Percentiles rank a stretch among this genome's conserved stretches.
Conservation (phyloP, 73 alveolate genomes). For the Paramecium sexaurelia region DNA sequence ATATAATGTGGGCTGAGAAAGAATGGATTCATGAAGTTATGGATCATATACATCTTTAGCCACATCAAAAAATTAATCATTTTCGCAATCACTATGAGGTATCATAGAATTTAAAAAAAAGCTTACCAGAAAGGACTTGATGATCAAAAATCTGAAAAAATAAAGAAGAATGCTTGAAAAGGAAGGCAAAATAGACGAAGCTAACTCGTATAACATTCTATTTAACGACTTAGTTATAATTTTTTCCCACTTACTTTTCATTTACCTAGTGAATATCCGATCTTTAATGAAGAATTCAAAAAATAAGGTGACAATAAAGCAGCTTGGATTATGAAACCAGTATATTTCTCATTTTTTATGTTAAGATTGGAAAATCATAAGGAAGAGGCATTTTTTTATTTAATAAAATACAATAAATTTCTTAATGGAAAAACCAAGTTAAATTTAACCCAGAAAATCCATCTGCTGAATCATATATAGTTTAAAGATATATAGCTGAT, state of each 20-base stretch:
- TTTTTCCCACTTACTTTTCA: constrained; percentile 97
- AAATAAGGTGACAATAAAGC: constrained; percentile 85
- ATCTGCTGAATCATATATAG: constrained; percentile 72
- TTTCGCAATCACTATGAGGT: constrained; percentile 96
- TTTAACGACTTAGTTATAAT: constrained; percentile 67
- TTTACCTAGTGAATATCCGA: constrained; percentile 98
- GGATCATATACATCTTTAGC: constrained; percentile 93
- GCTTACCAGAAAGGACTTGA: constrained; percentile 96
- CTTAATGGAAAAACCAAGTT: constrained; percentile 96
- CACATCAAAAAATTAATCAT: constrained; percentile 96
- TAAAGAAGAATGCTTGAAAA: constrained; percentile 92
- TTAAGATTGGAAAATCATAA: constrained; percentile 92
- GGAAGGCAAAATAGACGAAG: constrained; percentile 96
- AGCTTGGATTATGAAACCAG: constrained; percentile 99
- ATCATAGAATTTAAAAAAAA: not conserved
- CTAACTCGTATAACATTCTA: constrained; percentile 74
- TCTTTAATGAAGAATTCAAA: constrained; percentile 99
- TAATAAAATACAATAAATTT: constrained; percentile 91
- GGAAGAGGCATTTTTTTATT: constrained; percentile 99
- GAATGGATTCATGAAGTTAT: constrained; percentile 95
- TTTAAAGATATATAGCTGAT: constrained; percentile 90
- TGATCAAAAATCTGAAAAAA: constrained; percentile 96
- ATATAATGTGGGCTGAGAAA: constrained; percentile 97
- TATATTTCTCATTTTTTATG: constrained; percentile 7
- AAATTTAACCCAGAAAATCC: constrained; percentile 98